Evolutionary conservation across 1,284 basidiomycete genomes (phyloP), one percentile per base, ranked within the genome.

Genomic region (Leccinum laetum): DNA sequence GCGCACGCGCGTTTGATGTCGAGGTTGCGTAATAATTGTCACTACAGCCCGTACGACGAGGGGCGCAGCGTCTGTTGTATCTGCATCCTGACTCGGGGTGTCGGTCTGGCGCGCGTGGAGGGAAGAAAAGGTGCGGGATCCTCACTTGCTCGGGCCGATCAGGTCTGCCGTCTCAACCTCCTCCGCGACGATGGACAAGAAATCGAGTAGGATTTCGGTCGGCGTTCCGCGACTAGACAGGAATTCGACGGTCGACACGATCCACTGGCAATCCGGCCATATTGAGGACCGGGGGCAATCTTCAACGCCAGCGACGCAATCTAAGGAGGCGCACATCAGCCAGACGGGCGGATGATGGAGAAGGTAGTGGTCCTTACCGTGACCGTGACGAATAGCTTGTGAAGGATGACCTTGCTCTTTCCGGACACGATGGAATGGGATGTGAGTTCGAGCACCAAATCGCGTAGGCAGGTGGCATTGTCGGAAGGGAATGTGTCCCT

Each of bases 311-410:
- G 79, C n/a, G 91, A 87, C 2, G 87, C 86, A 64, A 93, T 81
- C 90, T 92, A 67, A 21, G 57, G 16, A 16, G 24, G 57, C 21
- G 58, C 18, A 10, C 24, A 53, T 71, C 46, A 63, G 64, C n/a
- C 44, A 56, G 39, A 24, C 7, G 7, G 41, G 16, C 21, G 8
- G 3, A n/a, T 18, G 26, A 35, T 65, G 63, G 61, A 61, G 46
- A 61, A 21, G 10, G 46, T 21, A 49, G 61, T 63, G 26, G 60
- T 52, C 35, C 82, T 73, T 79, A 95, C 93, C 13, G 37, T 88
- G 24, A 94, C 92, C 13, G 37, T 88, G 24, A 94, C 92, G 73
- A 93, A 96, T 32, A 96, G 80, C 75, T 96, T 96, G 62, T 93
- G 86, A 26, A 94, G 83, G 60, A 93, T 92, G 62, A 95, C 83